phyloP scores from a whole-genome alignment of 257 asterid genomes.

The Lycium ferocissimum region DNA sequence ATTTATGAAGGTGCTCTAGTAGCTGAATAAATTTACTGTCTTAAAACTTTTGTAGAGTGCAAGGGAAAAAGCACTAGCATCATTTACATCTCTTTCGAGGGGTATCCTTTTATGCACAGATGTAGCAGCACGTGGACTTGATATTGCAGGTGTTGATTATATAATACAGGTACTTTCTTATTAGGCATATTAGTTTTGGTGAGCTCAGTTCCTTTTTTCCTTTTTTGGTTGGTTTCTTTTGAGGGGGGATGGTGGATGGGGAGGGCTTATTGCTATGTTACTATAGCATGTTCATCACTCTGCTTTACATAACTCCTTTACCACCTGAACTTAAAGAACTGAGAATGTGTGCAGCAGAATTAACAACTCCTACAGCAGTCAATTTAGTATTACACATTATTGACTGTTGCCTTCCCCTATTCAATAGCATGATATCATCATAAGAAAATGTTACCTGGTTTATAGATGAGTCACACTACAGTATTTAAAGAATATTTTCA shows the following conservation, averaged over 20 bases:
- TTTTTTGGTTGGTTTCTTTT: not conserved
- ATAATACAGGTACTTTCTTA: slow-evolving; percentile 67
- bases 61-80: slow-evolving; percentile 83
- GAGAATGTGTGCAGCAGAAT: slow-evolving; percentile 12
- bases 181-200: not conserved
- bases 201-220: not conserved
- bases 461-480: not conserved
- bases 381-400: not conserved
- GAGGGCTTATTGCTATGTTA: not conserved
- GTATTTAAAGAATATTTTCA: not conserved
- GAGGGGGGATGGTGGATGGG: not conserved
- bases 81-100: slow-evolving; percentile 76
- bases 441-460: not conserved
- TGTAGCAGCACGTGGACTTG: slow-evolving; percentile 98
- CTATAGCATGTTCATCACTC: not conserved
- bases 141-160: slow-evolving; percentile 97
- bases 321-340: not conserved
- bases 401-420: slow-evolving; percentile 7
- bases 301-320: not conserved
- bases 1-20: slow-evolving; percentile 13
- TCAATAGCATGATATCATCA: not conserved
- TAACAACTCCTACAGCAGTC: not conserved
- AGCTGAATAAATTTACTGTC: not conserved
- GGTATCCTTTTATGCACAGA: slow-evolving; percentile 98
- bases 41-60: slow-evolving; percentile 53